These are phyloP conservation scores for Cytidiella melzeri DNA, from an alignment of 768 basidiomycete genomes.

Conservation along the genomic window DNA sequence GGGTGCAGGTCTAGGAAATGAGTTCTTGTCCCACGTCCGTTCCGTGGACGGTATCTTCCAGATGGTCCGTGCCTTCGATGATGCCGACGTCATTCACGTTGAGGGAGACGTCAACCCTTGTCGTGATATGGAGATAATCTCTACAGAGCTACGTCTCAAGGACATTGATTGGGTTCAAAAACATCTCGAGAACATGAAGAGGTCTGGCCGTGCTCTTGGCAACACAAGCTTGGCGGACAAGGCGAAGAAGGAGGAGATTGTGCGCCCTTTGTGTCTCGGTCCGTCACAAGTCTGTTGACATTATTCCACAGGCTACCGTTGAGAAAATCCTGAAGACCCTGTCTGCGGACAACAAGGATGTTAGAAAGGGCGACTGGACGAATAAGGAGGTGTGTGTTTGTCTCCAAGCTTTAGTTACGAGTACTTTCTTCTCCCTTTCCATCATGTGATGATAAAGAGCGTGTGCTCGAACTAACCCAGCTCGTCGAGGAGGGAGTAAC, in stretches of 20 bases:
- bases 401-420: not conserved
- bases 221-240: slow-evolving; percentile 82
- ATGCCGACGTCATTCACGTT: slow-evolving; percentile 98
- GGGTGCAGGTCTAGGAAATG: slow-evolving; percentile 95
- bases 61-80: slow-evolving; percentile 95
- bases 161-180: slow-evolving; percentile 99
- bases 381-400: slow-evolving; percentile 83
- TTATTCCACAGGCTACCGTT: slow-evolving; percentile 77
- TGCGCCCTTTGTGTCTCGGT: slow-evolving; percentile 31
- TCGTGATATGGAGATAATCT: slow-evolving; percentile 97
- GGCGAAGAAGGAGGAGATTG: slow-evolving; percentile 94
- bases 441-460: slow-evolving; percentile 43
- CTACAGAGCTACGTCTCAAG: slow-evolving; percentile 89
- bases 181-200: slow-evolving; percentile 72
- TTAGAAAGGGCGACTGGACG: slow-evolving; percentile 89
- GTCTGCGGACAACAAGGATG: slow-evolving; percentile 78
- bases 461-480: slow-evolving; percentile 46
- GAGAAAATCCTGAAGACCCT: slow-evolving; percentile 82
- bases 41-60: slow-evolving; percentile 99
- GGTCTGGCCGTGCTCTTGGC: slow-evolving; percentile 63
- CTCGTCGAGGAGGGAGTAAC: slow-evolving; percentile 47
- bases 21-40: slow-evolving; percentile 95
- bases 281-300: too few species aligned
- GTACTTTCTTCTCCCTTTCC: not conserved
- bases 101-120: slow-evolving; percentile 96